Evolutionary conservation across 805 yeast species (phyloP), one percentile per base, ranked within the genome.

Genomic region (Candida maris): DNA sequence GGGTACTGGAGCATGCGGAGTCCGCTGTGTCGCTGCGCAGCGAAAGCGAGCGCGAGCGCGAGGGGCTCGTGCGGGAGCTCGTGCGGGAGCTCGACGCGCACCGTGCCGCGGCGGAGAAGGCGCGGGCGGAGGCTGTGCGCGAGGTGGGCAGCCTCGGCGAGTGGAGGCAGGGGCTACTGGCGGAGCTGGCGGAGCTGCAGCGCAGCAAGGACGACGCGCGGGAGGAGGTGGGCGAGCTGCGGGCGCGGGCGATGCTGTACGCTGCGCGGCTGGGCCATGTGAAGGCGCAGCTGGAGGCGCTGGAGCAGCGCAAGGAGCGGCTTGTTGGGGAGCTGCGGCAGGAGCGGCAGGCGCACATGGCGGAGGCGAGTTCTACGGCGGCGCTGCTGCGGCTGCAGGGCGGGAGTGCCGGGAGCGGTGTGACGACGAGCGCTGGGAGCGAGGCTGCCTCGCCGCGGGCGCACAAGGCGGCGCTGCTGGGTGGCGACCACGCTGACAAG

Each of bases 281-380:
- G 19, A 32, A 37, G 19, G 7, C 16, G 14, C 29, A 48, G 23
- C 32, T 37, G 26, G 14, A 35, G 7, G 26, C 23, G n/a, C 34
- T 45, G 16, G 29, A 32, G 18, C 19, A 33, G 5, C 33, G 23
- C 5, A 45, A 45, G 27, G 41, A 37, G 31, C 30, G 32, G 22
- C 31, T 48, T 17, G 27, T 45, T 18, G 29, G 35, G 19, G 38
- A 34, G 9, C 30, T 48, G 24, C 32, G 31, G 19, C 19, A 28
- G 12, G 20, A 5, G 13, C 21, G 30, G 16, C 32, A 28, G 21
- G 15, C 21, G 12, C 31, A 13, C 20, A 17, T 17, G 21, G 10
- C 20, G 21, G 19, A 18, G 19, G 16, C 18, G 31, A 18, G 21
- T n/a, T n/a, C n/a, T n/a, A n/a, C 6, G 29, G 14, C 14, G 16